Evolutionary conservation across 164 flowering plant species (phyloP).

Genomic region (Magnolia changhungtana): DNA sequence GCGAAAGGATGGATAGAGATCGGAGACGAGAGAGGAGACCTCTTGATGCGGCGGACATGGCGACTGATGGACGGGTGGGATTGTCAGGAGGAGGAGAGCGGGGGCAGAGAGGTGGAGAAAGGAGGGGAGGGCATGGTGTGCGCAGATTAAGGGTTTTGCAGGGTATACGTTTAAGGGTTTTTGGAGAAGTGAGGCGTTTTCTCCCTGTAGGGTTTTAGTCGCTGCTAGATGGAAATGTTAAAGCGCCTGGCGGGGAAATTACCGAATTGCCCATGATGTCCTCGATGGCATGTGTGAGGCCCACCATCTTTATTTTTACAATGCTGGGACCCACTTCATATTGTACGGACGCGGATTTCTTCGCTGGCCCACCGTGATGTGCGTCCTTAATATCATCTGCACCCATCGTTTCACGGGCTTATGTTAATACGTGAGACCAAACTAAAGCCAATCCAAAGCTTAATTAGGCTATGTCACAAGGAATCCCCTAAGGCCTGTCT

Average conservation of each 20-base stretch:
- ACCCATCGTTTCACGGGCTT: too few species aligned
- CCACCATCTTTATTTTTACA: too few species aligned
- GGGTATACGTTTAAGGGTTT: not conserved
- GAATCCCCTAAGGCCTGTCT: too few species aligned
- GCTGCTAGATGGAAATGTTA: not conserved
- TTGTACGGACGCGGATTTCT: too few species aligned
- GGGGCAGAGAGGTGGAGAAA: not conserved
- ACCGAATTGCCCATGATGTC: not conserved
- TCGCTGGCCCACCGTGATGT: too few species aligned
- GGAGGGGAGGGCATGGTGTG: not conserved
- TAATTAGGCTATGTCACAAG: too few species aligned
- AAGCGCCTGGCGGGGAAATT: not conserved
- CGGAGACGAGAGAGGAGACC: constrained; percentile 59
- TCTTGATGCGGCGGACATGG: constrained; percentile 63
- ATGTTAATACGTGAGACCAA: too few species aligned
- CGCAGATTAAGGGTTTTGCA: not conserved
- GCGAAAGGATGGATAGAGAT: constrained; percentile 22
- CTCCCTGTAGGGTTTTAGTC: not conserved
- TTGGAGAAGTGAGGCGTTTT: not conserved
- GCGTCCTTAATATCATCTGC: too few species aligned
- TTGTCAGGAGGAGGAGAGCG: not conserved
- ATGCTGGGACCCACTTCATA: too few species aligned
- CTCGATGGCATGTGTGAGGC: too few species aligned
- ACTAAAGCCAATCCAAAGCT: too few species aligned
- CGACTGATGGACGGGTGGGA: not conserved